phyloP scores from a whole-genome alignment of 192 early-diverging fungal genomes.

The Gigaspora rosea region DNA sequence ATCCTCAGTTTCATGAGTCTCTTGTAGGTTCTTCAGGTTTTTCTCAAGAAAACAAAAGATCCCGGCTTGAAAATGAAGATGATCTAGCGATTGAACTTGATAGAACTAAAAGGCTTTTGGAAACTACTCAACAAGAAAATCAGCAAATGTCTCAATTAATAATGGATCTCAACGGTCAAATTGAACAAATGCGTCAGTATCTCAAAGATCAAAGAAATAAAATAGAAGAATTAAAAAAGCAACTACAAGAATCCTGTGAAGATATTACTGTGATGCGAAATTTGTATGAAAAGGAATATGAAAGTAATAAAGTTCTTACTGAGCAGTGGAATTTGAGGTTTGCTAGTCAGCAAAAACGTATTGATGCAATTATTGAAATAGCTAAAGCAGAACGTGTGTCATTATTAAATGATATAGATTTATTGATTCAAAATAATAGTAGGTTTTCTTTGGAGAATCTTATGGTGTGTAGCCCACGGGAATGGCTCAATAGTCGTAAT shows the following conservation, averaged over 20 bases:
- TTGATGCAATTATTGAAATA: too few species aligned
- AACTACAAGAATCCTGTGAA: not conserved
- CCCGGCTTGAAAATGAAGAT: not conserved
- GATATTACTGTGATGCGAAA: not conserved
- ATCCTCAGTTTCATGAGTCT: not conserved
- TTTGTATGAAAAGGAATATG: too few species aligned
- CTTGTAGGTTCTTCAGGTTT: not conserved
- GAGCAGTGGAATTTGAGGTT: too few species aligned
- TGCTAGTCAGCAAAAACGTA: too few species aligned
- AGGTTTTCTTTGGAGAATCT: too few species aligned
- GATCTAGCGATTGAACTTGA: not conserved
- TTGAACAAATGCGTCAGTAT: not conserved
- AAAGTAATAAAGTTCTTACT: too few species aligned
- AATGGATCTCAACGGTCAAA: too few species aligned
- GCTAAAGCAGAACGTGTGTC: too few species aligned
- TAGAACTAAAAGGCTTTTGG: not conserved
- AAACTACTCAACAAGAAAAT: conserved; percentile 2
- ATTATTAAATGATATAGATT: too few species aligned
- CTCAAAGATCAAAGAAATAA: not conserved
- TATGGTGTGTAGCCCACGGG: too few species aligned
- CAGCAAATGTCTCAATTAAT: conserved; percentile 4
- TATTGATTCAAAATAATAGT: too few species aligned
- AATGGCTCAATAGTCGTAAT: too few species aligned
- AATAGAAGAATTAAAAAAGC: conserved; percentile 15
- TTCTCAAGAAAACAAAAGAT: not conserved